Evolutionary conservation across 805 yeast genomes (phyloP).

Genomic region (Zygosaccharomyces rouxii): DNA sequence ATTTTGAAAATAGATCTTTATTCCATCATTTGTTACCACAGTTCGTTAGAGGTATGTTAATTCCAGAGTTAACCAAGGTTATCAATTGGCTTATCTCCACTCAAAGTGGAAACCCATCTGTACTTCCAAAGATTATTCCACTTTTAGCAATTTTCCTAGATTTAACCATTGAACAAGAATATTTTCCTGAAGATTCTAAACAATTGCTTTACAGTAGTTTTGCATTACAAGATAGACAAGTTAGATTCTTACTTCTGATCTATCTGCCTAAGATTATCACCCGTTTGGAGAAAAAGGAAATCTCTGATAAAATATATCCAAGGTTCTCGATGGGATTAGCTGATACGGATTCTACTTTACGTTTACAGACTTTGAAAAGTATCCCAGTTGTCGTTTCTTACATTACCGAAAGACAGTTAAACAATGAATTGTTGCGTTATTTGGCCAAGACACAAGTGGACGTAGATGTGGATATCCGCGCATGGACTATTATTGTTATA

Average conservation of each 20-base stretch:
- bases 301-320: constrained; percentile 65
- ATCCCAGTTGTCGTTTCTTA: constrained; percentile 54
- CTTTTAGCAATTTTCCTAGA: constrained; percentile 30
- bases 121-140: constrained; percentile 32
- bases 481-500: constrained; percentile 31
- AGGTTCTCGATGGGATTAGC: constrained; percentile 74
- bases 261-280: constrained; percentile 53
- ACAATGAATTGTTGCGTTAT: constrained; percentile 75
- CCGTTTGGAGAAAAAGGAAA: constrained; percentile 51
- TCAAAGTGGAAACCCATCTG: constrained; percentile 28
- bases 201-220: constrained; percentile 65
- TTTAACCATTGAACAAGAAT: constrained; percentile 37
- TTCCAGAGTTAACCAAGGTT: constrained; percentile 57
- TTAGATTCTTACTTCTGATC: constrained; percentile 66
- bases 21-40: constrained; percentile 43
- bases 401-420: constrained; percentile 72
- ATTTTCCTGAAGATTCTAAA: constrained; percentile 36
- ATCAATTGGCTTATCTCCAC: constrained; percentile 19
- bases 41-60: constrained; percentile 51
- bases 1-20: constrained; percentile 38
- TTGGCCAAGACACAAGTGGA: constrained; percentile 55
- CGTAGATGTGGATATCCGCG: constrained; percentile 27
- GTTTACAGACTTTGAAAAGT: constrained; percentile 69
- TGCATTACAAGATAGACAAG: constrained; percentile 65
- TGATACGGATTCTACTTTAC: constrained; percentile 75